phyloP scores from a whole-genome alignment of 192 early-diverging fungal species.

The Martensiomyces pterosporus region DNA sequence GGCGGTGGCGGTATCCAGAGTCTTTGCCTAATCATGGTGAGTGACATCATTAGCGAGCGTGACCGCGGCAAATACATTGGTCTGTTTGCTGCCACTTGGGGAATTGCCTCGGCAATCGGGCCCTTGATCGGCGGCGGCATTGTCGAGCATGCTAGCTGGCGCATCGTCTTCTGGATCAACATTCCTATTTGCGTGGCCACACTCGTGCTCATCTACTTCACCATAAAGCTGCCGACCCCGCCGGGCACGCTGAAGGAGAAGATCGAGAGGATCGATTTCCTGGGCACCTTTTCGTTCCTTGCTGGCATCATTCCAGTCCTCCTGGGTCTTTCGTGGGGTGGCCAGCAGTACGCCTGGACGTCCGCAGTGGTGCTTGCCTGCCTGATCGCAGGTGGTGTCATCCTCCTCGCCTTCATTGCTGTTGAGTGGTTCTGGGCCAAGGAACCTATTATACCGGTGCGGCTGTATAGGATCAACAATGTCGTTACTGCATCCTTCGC shows the following conservation, averaged over 20 bases:
- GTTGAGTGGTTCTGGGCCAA: slow-evolving; percentile 48
- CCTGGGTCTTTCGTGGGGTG: slow-evolving; percentile 64
- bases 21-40: background rate
- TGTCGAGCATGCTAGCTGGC: background rate
- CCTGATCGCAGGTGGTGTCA: slow-evolving; percentile 8
- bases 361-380: slow-evolving; percentile 31
- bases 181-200: background rate
- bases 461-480: slow-evolving; percentile 43
- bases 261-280: slow-evolving; percentile 54
- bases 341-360: slow-evolving; percentile 44
- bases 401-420: slow-evolving; percentile 42
- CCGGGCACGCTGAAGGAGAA: slow-evolving; percentile 23
- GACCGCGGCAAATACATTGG: background rate
- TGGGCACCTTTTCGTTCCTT: slow-evolving; percentile 52
- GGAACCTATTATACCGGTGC: slow-evolving; percentile 55
- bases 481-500: background rate
- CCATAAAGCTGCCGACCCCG: slow-evolving; percentile 6
- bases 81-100: background rate
- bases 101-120: background rate
- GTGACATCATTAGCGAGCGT: background rate
- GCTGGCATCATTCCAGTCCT: slow-evolving; percentile 53
- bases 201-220: background rate
- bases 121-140: background rate
- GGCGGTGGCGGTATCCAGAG: background rate
- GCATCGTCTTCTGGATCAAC: background rate